phyloP scores from a whole-genome alignment of 495 filamentous ascomycete genomes.

The Xylona heveae region DNA sequence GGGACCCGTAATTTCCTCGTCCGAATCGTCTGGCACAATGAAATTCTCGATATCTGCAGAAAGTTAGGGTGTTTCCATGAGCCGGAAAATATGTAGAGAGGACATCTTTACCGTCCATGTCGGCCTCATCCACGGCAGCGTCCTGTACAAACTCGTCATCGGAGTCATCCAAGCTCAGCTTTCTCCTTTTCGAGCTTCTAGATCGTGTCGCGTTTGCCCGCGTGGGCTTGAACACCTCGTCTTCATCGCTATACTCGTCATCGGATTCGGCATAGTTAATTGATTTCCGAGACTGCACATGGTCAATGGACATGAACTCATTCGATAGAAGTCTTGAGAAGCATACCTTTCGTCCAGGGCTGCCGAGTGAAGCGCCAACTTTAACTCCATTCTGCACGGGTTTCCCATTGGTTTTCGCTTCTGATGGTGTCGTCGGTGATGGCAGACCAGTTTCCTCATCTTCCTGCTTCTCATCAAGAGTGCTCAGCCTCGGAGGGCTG shows the following conservation, averaged over 20 bases:
- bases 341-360: slow-evolving; percentile 37
- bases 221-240: slow-evolving; percentile 21
- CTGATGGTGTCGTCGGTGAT: slow-evolving; percentile 16
- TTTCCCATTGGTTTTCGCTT: slow-evolving; percentile 14
- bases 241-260: slow-evolving; percentile 37
- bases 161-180: slow-evolving; percentile 13
- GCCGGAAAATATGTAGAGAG: background rate
- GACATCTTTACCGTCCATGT: slow-evolving; percentile 24
- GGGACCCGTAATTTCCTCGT: slow-evolving; percentile 43
- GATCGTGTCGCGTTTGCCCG: background rate
- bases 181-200: slow-evolving; percentile 10
- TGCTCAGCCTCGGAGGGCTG: slow-evolving; percentile 27
- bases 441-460: slow-evolving; percentile 22
- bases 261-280: slow-evolving; percentile 46
- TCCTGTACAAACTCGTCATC: slow-evolving; percentile 1
- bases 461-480: slow-evolving; percentile 13
- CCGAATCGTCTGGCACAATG: slow-evolving; percentile 56
- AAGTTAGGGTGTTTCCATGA: background rate
- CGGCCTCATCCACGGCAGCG: background rate
- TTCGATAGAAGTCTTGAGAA: background rate
- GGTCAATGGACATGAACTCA: background rate
- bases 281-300: background rate
- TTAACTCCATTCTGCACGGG: slow-evolving; percentile 9
- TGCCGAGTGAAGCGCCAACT: slow-evolving; percentile 21
- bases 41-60: slow-evolving; percentile 60